Conservation (phyloP, 352 stramenopile species). For the Phytopythium boreale region DNA sequence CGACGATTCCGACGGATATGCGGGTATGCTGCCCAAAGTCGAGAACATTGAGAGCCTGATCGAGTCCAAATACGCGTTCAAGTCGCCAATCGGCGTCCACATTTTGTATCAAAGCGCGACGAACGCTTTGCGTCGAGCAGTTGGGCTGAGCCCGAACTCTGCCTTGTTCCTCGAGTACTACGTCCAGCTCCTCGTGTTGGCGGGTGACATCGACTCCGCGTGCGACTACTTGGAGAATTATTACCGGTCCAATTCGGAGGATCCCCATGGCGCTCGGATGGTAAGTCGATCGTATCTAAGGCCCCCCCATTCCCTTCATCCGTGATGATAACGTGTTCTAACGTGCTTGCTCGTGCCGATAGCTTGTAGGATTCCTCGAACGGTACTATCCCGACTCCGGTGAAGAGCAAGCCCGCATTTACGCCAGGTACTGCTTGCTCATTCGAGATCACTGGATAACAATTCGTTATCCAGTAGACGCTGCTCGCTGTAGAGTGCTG, state of each 20-base stretch:
- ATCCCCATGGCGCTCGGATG: slow-evolving; percentile 69
- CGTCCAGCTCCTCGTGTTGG: slow-evolving; percentile 63
- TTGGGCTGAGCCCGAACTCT: slow-evolving; percentile 50
- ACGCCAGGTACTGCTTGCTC: slow-evolving; percentile 18
- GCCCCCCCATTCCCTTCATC: background rate
- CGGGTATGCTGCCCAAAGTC: slow-evolving; percentile 2
- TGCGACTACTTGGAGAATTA: slow-evolving; percentile 77
- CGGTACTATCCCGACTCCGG: slow-evolving; percentile 45
- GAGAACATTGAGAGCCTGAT: slow-evolving; percentile 41
- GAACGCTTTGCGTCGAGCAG: slow-evolving; percentile 51
- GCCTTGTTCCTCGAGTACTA: slow-evolving; percentile 71
- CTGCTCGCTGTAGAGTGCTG: slow-evolving; percentile 4
- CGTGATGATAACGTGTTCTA: slow-evolving; percentile 9
- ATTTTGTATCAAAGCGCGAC: slow-evolving; percentile 72
- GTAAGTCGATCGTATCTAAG: slow-evolving; percentile 22
- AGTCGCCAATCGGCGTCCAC: slow-evolving; percentile 58
- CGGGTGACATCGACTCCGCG: slow-evolving; percentile 49
- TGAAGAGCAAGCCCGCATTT: slow-evolving; percentile 34
- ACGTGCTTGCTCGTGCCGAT: background rate
- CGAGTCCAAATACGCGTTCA: slow-evolving; percentile 59
- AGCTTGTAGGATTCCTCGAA: slow-evolving; percentile 43
- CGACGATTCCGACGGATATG: slow-evolving; percentile 6
- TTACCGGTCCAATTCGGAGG: slow-evolving; percentile 46
- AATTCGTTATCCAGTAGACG: background rate
- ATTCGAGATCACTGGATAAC: background rate